Base-by-base conservation (phyloP, 1,284 basidiomycete species). In the Papiliotrema nemorosa region DNA sequence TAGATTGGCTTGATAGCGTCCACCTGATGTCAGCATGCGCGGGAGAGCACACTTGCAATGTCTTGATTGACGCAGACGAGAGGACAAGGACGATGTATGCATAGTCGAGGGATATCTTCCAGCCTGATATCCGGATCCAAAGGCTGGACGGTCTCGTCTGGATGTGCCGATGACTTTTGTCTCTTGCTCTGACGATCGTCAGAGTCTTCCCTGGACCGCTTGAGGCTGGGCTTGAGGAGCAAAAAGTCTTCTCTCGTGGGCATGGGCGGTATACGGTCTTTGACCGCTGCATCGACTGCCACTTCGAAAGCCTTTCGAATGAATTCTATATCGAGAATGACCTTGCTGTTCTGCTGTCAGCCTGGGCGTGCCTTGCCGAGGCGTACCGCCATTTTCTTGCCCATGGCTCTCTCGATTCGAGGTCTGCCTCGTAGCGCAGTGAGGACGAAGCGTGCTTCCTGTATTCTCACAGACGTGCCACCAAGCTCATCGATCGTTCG, bases 1-100 rank as follows among this genome's bases (percentile, higher is more conserved):
- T 67, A 72, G 31, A 75, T 74, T 12, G 73, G 73, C 49, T 67
- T 69, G 55, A 75, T 74, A 1, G 72, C 73, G 49, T 73, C 59
- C 44, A 75, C 68, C 72, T 74, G 39, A 26, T 10, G n/a, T 39
- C 35, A 44, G 35, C 27, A 5, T 31, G 7, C 1, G 18, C 14
- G 18, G 20, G 34, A 4, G 12, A 29, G 31, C n/a, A 33, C 12
- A 65, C 70, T 53, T 45, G 71, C 73, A 5, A 75, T 70, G 54
- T 75, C 72, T 50, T 75, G 72, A 54, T 75, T 75, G 16, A 63
- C 46, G 44, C 73, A 74, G 1, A 54, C 47, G 2, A 75, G 53
- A 0, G 72, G 73, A 50, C 65, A 64, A 9, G 66, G 58, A 25
- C 73, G 53, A 46, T 61, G 44, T 1, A 67, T 56, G 26, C 67